Conservation (phyloP, 2,329 filamentous ascomycete genomes). For the Penicillium sp. region DNA sequence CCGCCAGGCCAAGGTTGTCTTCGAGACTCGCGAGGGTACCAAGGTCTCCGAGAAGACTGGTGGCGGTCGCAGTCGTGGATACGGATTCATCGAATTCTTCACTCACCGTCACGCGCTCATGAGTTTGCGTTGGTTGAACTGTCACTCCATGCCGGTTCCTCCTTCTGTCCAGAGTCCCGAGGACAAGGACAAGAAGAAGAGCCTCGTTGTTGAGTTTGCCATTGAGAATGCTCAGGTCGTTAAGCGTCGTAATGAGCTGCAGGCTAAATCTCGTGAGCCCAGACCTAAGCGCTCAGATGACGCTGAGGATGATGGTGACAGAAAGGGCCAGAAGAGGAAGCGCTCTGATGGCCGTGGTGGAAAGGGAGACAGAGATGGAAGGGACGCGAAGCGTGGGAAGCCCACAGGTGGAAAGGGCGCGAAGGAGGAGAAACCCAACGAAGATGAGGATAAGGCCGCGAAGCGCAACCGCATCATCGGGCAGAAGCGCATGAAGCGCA, state of each 20-base stretch:
- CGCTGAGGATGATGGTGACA: slow-evolving; percentile 27
- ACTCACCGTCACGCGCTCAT: slow-evolving; percentile 93
- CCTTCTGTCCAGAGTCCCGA: slow-evolving; percentile 31
- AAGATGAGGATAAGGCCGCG: slow-evolving; percentile 55
- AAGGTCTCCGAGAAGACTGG: slow-evolving; percentile 77
- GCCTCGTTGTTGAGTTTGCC: slow-evolving; percentile 92
- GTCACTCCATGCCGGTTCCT: slow-evolving; percentile 56
- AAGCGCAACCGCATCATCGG: slow-evolving; percentile 76
- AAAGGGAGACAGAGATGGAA: slow-evolving; percentile 21
- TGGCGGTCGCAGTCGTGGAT: slow-evolving; percentile 82
- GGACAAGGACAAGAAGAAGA: slow-evolving; percentile 71
- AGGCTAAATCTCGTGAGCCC: slow-evolving; percentile 28
- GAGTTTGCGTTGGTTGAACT: slow-evolving; percentile 91
- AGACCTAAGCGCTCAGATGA: slow-evolving; percentile 28
- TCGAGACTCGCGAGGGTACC: slow-evolving; percentile 79
- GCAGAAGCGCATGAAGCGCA: slow-evolving; percentile 75
- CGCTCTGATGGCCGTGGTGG: slow-evolving; percentile 25
- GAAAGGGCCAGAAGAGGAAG: slow-evolving; percentile 36
- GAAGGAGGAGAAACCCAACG: slow-evolving; percentile 30
- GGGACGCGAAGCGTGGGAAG: slow-evolving; percentile 31
- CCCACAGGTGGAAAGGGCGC: background rate
- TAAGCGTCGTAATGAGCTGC: slow-evolving; percentile 59
- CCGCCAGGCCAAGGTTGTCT: slow-evolving; percentile 90
- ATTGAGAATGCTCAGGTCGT: slow-evolving; percentile 98
- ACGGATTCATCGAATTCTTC: slow-evolving; percentile 96